Percentiles rank a stretch among this genome's conserved stretches.
phyloP scores from a whole-genome alignment of 345 rosid species.

The Ceriops decandra region DNA sequence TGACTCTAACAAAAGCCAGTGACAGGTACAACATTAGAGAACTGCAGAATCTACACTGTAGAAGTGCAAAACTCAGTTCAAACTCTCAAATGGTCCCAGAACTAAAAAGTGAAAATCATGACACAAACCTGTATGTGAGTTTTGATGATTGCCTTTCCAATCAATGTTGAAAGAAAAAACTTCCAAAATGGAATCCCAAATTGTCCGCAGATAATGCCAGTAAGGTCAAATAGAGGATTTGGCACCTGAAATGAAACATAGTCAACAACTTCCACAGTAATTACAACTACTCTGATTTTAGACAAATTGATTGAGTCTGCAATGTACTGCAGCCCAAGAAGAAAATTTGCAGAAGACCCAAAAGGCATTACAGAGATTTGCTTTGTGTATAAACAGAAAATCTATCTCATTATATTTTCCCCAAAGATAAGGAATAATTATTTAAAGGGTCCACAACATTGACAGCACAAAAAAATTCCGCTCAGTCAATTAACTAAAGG shows the following conservation, averaged over 20 bases:
- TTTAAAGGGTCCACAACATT: too few relatives aligned
- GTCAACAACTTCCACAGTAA: constrained; percentile 1
- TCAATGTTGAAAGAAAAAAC: constrained; percentile 71
- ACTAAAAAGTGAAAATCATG: not conserved
- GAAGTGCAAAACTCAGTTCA: not conserved
- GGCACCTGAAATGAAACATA: constrained; percentile 57
- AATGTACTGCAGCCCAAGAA: too few relatives aligned
- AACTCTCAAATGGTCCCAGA: not conserved
- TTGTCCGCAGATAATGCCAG: constrained; percentile 99
- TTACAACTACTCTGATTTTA: too few relatives aligned
- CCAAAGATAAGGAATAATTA: too few relatives aligned
- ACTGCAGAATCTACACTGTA: not conserved
- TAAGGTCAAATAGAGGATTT: constrained; percentile 96
- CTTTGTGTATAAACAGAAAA: too few relatives aligned
- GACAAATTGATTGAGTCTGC: too few relatives aligned
- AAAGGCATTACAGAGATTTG: too few relatives aligned
- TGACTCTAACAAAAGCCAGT: not conserved
- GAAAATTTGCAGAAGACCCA: too few relatives aligned
- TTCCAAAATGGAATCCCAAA: constrained; percentile 90
- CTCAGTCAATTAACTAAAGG: too few relatives aligned
- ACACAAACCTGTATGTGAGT: constrained; percentile 86
- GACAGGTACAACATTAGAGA: not conserved
- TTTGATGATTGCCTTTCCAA: constrained; percentile 89
- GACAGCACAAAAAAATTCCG: too few relatives aligned
- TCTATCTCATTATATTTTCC: too few relatives aligned